These are phyloP conservation scores for Thermothielavioides terrestris DNA, from an alignment of 495 filamentous ascomycete species.

Conservation along the genomic window DNA sequence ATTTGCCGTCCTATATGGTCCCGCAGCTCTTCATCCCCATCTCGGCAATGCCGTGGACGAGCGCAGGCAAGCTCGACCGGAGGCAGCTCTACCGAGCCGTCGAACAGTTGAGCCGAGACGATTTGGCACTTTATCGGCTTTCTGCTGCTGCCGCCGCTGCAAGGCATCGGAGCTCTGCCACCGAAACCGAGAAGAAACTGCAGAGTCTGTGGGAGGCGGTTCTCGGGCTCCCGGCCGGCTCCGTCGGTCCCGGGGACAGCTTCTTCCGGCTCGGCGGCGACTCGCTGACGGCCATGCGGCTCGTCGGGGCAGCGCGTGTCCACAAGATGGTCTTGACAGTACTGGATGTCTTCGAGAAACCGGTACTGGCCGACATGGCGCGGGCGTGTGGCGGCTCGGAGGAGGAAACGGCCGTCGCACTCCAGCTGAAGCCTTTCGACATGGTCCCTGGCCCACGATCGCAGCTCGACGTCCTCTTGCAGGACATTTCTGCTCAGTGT, in stretches of 20 bases:
- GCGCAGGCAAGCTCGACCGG: conserved; percentile 46
- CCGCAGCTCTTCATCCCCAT: conserved; percentile 45
- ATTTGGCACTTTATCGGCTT: conserved; percentile 9
- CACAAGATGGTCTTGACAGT: conserved; percentile 26
- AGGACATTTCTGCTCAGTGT: conserved; percentile 41
- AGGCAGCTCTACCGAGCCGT: conserved; percentile 8
- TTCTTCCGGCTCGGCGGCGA: conserved; percentile 46
- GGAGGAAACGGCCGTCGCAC: neutral
- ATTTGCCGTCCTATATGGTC: conserved; percentile 43
- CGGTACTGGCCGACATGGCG: conserved; percentile 22
- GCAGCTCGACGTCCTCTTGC: conserved; percentile 21
- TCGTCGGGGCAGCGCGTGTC: conserved; percentile 33
- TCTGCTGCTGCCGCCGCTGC: conserved; percentile 2
- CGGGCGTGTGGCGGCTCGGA: neutral
- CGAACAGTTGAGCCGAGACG: conserved; percentile 5
- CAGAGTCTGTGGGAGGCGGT: conserved; percentile 38
- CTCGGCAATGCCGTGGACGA: conserved; percentile 40
- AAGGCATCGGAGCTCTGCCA: conserved; percentile 6
- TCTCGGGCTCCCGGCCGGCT: conserved; percentile 27
- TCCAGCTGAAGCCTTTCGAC: conserved; percentile 35
- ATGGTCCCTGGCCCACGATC: conserved; percentile 29
- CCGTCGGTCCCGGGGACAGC: conserved; percentile 30
- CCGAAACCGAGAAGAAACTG: conserved; percentile 30
- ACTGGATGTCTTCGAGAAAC: conserved; percentile 31
- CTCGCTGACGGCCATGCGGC: conserved; percentile 41